Evolutionary conservation across 1,284 basidiomycete genomes (phyloP), one percentile per base, ranked within the genome.

Genomic region (Trichosporon sp.): DNA sequence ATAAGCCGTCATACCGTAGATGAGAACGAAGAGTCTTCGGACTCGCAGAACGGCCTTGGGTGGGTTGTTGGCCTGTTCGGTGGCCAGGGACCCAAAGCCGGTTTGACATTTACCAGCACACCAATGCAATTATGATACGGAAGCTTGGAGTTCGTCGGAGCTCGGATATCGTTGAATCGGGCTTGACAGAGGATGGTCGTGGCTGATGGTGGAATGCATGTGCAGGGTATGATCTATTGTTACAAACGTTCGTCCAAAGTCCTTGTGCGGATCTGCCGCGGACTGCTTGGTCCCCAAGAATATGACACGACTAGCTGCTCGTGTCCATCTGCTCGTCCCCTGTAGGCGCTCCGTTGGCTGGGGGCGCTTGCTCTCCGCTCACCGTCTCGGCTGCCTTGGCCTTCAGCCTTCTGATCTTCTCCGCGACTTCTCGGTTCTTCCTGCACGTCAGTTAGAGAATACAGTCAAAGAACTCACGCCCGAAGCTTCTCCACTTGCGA

Each of bases 1-100:
- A 31, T 37, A 54, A 70, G 73, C 73, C 74, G 74, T 76, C 74
- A 73, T 73, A 67, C 40, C 58, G 70, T 73, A 72, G 73, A 74
- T 67, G 68, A 74, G 71, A 76, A 10, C 44, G 56, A 71, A 23
- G 27, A 40, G 29, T 33, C 19, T 16, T 14, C 13, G 37, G 14
- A 62, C 58, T 44, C 65, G 62, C 70, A 71, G 68, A 73, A 71
- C 62, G 59, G 74, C 60, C 71, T 70, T 73, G 74, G 74, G 74
- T 75, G 74, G 74, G 71, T 70, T 70, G 73, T 59, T 58, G 34
- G 37, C 61, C 59, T 67, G 31, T 36, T 61, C 36, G 36, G 71
- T 74, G 70, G 66, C 58, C 57, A 69, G 69, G 70, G 73, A 69
- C 70, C 72, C 74, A 76, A 76, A 62, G 67, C 74, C 62, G 64